phyloP scores from a whole-genome alignment of 73 alveolate species.

The Blepharisma stoltei region DNA sequence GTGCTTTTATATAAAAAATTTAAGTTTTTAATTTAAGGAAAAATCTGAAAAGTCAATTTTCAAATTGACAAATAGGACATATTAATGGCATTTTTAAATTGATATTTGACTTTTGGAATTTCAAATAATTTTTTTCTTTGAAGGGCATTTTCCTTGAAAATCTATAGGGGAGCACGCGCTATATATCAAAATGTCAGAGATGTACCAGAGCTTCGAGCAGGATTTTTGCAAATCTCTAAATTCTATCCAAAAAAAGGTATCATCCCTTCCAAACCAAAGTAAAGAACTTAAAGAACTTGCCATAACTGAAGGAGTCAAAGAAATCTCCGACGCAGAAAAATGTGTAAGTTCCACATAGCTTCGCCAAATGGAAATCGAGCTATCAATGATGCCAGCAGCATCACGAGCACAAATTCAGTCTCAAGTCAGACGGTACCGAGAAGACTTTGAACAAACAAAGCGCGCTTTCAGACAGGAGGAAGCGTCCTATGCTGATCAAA shows the following conservation, averaged over 20 bases:
- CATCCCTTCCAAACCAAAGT: background rate
- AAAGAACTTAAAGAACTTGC: constrained; percentile 25
- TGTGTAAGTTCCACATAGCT: constrained; percentile 24
- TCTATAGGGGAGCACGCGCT: no score
- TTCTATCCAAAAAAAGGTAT: background rate
- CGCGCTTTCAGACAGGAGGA: constrained; percentile 6
- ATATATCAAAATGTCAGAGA: background rate
- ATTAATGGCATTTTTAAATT: no score
- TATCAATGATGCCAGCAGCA: constrained; percentile 21
- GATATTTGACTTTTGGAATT: no score
- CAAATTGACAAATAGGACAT: no score
- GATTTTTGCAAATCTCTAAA: background rate
- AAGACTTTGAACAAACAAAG: constrained; percentile 1
- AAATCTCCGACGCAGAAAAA: constrained; percentile 28
- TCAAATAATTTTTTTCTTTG: no score
- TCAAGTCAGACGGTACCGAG: constrained; percentile 10
- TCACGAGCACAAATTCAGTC: background rate
- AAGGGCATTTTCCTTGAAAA: no score
- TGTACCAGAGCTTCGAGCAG: constrained; percentile 27
- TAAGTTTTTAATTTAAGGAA: no score
- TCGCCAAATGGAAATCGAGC: constrained; percentile 32
- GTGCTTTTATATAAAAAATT: no score
- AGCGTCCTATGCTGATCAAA: background rate
- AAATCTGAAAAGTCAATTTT: no score
- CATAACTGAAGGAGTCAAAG: constrained; percentile 20